These are phyloP conservation scores for Metschnikowia kofuensis DNA, from an alignment of 805 yeast genomes.

Conservation along the genomic window DNA sequence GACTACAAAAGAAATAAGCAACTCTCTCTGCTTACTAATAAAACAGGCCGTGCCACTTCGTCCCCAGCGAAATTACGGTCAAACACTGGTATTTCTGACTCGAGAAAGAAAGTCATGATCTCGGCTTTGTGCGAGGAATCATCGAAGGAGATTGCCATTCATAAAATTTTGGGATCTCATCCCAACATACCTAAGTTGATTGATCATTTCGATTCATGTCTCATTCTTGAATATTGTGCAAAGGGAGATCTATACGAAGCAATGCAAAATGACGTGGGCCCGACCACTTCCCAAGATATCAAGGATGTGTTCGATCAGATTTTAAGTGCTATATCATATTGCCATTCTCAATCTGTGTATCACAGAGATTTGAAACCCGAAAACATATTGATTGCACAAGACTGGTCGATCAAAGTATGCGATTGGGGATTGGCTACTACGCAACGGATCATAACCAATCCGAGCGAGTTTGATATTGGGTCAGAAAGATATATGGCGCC, in stretches of 20 bases:
- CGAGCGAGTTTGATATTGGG: conserved; percentile 69
- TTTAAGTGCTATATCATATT: conserved; percentile 47
- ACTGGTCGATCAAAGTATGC: conserved; percentile 56
- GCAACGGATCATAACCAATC: conserved; percentile 52
- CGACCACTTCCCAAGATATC: conserved; percentile 54
- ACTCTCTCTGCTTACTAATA: conserved; percentile 16
- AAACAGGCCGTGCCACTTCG: conserved; percentile 28
- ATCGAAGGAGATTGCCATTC: conserved; percentile 63
- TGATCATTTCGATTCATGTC: conserved; percentile 51
- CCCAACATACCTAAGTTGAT: conserved; percentile 46
- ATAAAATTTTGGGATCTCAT: conserved; percentile 53
- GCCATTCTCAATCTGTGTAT: conserved; percentile 47
- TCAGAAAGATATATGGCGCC: conserved; percentile 95
- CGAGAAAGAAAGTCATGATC: conserved; percentile 24
- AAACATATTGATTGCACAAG: conserved; percentile 46
- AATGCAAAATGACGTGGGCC: conserved; percentile 62
- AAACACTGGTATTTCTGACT: conserved; percentile 10
- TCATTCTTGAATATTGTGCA: conserved; percentile 74
- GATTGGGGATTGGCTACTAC: conserved; percentile 63
- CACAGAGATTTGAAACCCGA: conserved; percentile 61
- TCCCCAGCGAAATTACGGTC: conserved; percentile 35
- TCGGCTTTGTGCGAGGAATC: conserved; percentile 51
- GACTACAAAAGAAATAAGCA: conserved; percentile 33
- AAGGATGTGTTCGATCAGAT: conserved; percentile 53
- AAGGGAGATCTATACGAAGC: conserved; percentile 87